A percentile compares a stretch with the other conserved stretches of the same genome.
These are phyloP conservation scores for Akanthomyces muscarius DNA, from an alignment of 2,329 filamentous ascomycete genomes.

Conservation along the genomic window DNA sequence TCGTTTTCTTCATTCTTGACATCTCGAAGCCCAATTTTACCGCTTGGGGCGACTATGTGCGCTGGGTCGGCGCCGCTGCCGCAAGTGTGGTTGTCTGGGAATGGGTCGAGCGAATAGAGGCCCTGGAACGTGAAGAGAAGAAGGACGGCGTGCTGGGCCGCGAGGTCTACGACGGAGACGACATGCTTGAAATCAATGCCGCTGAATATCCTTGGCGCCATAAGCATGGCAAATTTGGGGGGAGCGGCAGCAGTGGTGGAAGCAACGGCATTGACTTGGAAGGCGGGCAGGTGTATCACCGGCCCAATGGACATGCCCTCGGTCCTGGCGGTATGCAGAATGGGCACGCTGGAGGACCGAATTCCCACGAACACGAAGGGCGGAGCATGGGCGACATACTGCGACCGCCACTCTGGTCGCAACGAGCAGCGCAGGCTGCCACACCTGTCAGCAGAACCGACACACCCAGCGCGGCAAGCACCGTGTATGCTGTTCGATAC, in stretches of 20 bases:
- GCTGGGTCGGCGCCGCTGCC: conserved; percentile 92
- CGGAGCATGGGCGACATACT: conserved; percentile 34
- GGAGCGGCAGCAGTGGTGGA: conserved; percentile 29
- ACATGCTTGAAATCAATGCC: conserved; percentile 69
- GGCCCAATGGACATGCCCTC: background rate
- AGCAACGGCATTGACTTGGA: conserved; percentile 23
- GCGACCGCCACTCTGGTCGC: conserved; percentile 51
- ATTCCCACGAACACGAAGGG: conserved; percentile 24
- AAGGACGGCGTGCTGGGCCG: conserved; percentile 88
- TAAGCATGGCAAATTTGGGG: conserved; percentile 32
- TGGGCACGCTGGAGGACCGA: conserved; percentile 20
- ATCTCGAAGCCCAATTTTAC: conserved; percentile 81
- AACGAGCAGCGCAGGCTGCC: conserved; percentile 50
- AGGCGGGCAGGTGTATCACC: conserved; percentile 15
- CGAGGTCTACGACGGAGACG: conserved; percentile 90
- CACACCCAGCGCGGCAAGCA: conserved; percentile 60
- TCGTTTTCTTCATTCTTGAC: conserved; percentile 90
- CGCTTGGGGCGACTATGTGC: conserved; percentile 91
- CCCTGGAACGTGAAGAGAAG: conserved; percentile 85
- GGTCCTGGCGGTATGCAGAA: conserved; percentile 19
- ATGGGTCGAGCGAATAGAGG: conserved; percentile 94
- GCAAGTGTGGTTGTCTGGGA: conserved; percentile 98
- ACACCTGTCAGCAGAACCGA: conserved; percentile 60
- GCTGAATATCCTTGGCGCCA: conserved; percentile 48
- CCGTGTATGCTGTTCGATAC: conserved; percentile 60